phyloP scores from a whole-genome alignment of 371 early-diverging fungal genomes.

The Mucor mucedo region DNA sequence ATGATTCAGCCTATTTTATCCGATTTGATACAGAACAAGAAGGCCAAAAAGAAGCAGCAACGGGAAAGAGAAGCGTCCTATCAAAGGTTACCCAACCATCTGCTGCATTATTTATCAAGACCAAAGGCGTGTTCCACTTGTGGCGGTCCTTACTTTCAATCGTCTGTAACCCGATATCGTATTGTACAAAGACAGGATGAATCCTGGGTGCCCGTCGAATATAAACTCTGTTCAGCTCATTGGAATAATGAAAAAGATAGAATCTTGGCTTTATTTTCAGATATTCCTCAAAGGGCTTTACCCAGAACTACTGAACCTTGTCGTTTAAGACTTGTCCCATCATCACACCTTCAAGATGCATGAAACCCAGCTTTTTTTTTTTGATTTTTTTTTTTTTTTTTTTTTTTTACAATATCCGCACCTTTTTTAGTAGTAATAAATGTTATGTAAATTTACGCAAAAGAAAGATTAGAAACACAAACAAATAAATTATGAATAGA shows the following conservation, averaged over 20 bases:
- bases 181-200: constrained; percentile 62
- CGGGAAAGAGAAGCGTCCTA: constrained; percentile 1
- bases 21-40: constrained; percentile 51
- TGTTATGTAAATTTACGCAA: too few relatives aligned
- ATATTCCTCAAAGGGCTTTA: constrained; percentile 4
- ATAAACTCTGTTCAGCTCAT: constrained; percentile 78
- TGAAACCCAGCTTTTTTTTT: too few relatives aligned
- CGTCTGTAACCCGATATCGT: constrained; percentile 61
- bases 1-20: constrained; percentile 68
- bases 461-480: too few relatives aligned
- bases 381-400: too few relatives aligned
- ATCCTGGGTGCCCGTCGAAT: constrained; percentile 66
- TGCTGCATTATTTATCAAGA: constrained; percentile 66
- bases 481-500: too few relatives aligned
- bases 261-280: constrained; percentile 35
- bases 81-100: constrained; percentile 45
- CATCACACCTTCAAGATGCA: not conserved
- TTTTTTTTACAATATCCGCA: too few relatives aligned
- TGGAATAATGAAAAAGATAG: constrained; percentile 78
- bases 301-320: constrained; percentile 16
- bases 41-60: constrained; percentile 32
- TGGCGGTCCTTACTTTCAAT: constrained; percentile 85
- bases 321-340: constrained; percentile 8
- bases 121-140: constrained; percentile 84
- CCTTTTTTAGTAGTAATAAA: too few relatives aligned